These are phyloP conservation scores for Bipolaris gigantea DNA, from an alignment of 2,329 filamentous ascomycete species.

Conservation along the genomic window DNA sequence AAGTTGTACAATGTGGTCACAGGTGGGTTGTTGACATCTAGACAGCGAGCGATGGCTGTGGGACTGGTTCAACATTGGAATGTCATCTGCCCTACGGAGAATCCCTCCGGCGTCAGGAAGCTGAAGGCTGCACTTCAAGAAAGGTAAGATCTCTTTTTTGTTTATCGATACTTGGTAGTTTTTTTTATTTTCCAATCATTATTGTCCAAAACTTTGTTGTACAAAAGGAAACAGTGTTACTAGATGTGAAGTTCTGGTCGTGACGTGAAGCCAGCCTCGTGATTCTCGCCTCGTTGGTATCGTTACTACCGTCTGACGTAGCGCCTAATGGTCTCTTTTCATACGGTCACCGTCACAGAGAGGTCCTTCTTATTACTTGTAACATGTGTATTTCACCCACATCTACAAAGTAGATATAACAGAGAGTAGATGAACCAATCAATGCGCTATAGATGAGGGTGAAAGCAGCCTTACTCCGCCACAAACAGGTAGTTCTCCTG, in stretches of 20 bases:
- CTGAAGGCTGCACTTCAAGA: no score
- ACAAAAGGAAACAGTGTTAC: no score
- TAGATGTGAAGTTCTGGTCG: background rate
- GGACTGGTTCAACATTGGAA: background rate
- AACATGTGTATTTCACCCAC: no score
- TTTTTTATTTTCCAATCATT: background rate
- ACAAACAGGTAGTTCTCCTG: background rate
- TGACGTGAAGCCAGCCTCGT: no score
- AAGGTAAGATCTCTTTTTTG: background rate
- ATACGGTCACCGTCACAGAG: no score
- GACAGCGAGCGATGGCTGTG: background rate
- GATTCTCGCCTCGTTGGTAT: no score
- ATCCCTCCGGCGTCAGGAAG: background rate
- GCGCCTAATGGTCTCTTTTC: no score
- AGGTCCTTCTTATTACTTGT: no score
- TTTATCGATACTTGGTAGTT: background rate
- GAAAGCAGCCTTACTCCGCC: background rate
- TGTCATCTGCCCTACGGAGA: background rate
- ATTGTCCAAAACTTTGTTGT: background rate
- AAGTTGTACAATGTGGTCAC: slow-evolving; percentile 1
- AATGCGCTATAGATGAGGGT: background rate
- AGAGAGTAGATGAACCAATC: background rate
- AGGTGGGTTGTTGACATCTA: background rate
- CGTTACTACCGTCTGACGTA: no score
- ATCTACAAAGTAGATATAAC: no score